Evolutionary conservation across 768 basidiomycete genomes (phyloP).

Genomic region (Sporobolomyces roseus): DNA sequence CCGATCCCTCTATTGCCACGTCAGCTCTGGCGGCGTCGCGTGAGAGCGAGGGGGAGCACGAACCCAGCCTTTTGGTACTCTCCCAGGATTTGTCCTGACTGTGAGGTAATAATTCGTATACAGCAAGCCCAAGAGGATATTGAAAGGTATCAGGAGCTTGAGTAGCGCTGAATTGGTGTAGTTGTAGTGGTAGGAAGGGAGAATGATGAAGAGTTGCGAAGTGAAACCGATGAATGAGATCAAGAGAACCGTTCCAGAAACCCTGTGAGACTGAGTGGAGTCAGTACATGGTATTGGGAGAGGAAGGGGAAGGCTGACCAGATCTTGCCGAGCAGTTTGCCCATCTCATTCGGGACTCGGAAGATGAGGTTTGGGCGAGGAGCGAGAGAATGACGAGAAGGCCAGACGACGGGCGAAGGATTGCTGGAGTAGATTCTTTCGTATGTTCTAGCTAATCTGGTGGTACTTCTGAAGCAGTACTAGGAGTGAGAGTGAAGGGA

Average conservation of each 20-base stretch:
- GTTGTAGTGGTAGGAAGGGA: constrained; percentile 57
- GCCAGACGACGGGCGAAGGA: no score
- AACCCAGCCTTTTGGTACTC: constrained; percentile 58
- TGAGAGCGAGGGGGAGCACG: neutral
- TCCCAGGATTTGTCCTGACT: constrained; percentile 77
- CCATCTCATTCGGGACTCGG: neutral
- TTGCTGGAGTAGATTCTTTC: no score
- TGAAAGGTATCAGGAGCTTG: constrained; percentile 48
- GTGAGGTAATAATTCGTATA: constrained; percentile 85
- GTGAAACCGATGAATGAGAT: constrained; percentile 77
- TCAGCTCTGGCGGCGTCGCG: neutral
- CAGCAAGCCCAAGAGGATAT: constrained; percentile 68
- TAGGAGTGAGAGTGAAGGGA: no score
- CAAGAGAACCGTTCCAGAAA: constrained; percentile 47
- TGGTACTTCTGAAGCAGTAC: no score
- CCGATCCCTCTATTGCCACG: neutral
- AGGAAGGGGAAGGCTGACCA: constrained; percentile 2
- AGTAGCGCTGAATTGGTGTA: neutral
- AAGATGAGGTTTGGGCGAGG: neutral
- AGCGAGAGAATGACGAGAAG: no score
- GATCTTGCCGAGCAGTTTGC: constrained; percentile 11
- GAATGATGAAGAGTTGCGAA: constrained; percentile 80
- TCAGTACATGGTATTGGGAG: neutral
- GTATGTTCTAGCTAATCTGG: no score
- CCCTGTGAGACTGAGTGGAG: constrained; percentile 43